These are phyloP conservation scores for Gossypium rotundifolium DNA, from an alignment of 345 rosid species.

Conservation along the genomic window DNA sequence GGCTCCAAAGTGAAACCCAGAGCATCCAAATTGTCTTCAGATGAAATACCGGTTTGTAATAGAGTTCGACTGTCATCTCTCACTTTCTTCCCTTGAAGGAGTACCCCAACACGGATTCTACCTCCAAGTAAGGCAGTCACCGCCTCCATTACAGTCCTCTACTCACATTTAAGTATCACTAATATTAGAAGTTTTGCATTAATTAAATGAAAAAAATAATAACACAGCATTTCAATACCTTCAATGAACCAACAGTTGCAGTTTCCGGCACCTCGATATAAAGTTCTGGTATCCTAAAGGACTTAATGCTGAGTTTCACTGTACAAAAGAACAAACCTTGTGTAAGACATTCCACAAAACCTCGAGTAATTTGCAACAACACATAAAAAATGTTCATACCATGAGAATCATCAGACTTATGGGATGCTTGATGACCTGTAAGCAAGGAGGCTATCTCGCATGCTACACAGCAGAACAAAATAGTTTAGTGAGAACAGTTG, in stretches of 20 bases:
- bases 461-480: slow-evolving; percentile 30
- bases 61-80: slow-evolving; percentile 80
- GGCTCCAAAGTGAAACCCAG: slow-evolving; percentile 89
- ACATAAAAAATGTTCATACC: slow-evolving; percentile 40
- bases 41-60: slow-evolving; percentile 68
- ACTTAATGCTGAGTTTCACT: slow-evolving; percentile 91
- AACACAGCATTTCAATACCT: slow-evolving; percentile 40
- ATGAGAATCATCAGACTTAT: slow-evolving; percentile 49
- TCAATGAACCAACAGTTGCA: slow-evolving; percentile 60
- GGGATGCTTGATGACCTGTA: slow-evolving; percentile 39
- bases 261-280: slow-evolving; percentile 80
- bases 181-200: slow-evolving; percentile 12
- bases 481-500: slow-evolving; percentile 20
- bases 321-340: slow-evolving; percentile 27
- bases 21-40: slow-evolving; percentile 47
- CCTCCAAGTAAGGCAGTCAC: slow-evolving; percentile 71
- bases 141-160: slow-evolving; percentile 84
- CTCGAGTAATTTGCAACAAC: slow-evolving; percentile 10
- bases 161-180: slow-evolving; percentile 6
- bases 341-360: slow-evolving; percentile 21
- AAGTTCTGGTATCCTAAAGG: slow-evolving; percentile 86
- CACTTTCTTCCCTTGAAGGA: slow-evolving; percentile 84
- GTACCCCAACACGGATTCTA: slow-evolving; percentile 68
- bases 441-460: slow-evolving; percentile 37
- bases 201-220: not conserved